These are phyloP conservation scores for Candida nanaspora DNA, from an alignment of 805 yeast genomes.

Conservation along the genomic window DNA sequence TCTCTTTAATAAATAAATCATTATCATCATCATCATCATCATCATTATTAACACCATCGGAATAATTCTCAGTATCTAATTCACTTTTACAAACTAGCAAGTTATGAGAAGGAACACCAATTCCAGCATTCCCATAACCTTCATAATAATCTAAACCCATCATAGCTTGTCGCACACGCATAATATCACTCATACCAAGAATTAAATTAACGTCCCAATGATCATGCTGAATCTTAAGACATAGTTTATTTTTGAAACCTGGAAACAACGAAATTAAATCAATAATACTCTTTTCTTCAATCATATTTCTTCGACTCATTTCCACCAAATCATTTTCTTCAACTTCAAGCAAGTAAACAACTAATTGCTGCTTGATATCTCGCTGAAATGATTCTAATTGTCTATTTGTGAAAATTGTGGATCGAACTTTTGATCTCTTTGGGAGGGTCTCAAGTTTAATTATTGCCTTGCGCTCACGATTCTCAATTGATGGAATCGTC, in stretches of 20 bases:
- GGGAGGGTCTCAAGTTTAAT: constrained; percentile 11
- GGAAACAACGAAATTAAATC: not conserved
- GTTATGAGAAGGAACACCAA: not conserved
- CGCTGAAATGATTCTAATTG: not conserved
- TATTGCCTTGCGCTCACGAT: constrained; percentile 11
- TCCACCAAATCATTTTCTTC: constrained; percentile 13
- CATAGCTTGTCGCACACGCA: not conserved
- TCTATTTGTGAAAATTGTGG: not conserved
- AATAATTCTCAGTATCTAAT: no score
- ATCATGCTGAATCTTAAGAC: constrained; percentile 11
- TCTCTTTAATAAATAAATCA: no score
- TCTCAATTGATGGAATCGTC: constrained; percentile 11
- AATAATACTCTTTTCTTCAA: constrained; percentile 1
- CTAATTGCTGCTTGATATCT: not conserved
- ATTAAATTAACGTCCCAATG: constrained; percentile 19
- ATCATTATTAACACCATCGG: not conserved
- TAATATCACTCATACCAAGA: constrained; percentile 12
- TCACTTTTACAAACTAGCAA: not conserved
- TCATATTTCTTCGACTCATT: constrained; percentile 4
- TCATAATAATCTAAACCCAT: not conserved
- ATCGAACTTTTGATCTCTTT: constrained; percentile 6
- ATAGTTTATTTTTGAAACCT: not conserved
- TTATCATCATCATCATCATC: not conserved
- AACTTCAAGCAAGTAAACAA: constrained; percentile 14
- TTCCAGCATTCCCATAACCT: not conserved